Conservation (phyloP, 441 rosid species). For the Syzygium malaccense region DNA sequence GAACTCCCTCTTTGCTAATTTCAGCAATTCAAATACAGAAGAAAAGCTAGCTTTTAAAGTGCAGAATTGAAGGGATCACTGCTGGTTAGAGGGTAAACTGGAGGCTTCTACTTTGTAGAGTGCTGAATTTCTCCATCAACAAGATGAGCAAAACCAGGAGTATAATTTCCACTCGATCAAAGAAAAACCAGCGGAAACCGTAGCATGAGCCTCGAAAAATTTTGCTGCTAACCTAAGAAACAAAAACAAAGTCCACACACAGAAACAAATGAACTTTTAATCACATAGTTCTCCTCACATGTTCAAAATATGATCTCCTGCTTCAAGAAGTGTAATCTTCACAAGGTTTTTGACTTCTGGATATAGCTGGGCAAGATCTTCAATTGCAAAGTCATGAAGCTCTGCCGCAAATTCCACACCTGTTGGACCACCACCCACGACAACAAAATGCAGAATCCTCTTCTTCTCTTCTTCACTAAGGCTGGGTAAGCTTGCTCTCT, state of each 20-base stretch:
- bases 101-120: background rate
- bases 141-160: background rate
- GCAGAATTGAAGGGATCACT: background rate
- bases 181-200: background rate
- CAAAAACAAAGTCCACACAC: background rate
- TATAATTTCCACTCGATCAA: background rate
- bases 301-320: conserved; percentile 93
- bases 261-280: background rate
- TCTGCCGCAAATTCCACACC: conserved; percentile 98
- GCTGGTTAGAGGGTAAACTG: background rate
- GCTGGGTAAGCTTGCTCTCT: conserved; percentile 73
- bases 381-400: conserved; percentile 71
- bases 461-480: conserved; percentile 70
- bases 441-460: conserved; percentile 74
- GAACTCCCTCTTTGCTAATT: background rate
- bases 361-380: conserved; percentile 62
- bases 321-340: conserved; percentile 69
- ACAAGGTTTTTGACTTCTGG: conserved; percentile 64
- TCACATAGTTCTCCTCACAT: conserved; percentile 31
- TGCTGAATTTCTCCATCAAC: background rate
- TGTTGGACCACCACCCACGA: conserved; percentile 96
- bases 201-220: background rate
- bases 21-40: background rate
- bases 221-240: background rate
- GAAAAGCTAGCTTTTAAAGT: background rate